Evolutionary conservation across 371 early-diverging fungal genomes (phyloP), one percentile per base, ranked within the genome.

Genomic region (Rhizopus sp.): DNA sequence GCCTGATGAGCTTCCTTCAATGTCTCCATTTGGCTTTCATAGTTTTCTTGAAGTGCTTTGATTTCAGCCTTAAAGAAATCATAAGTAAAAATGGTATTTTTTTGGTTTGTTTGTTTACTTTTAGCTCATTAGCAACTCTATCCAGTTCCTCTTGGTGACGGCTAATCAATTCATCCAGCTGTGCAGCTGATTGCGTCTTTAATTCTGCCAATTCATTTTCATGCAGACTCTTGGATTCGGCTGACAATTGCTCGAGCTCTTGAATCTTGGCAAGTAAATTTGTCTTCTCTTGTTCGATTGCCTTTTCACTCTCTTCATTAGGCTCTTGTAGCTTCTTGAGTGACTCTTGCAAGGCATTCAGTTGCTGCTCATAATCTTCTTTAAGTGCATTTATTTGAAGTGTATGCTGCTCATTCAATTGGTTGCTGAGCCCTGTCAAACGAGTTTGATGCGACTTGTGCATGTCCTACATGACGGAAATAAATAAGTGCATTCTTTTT

Each of bases 401-500:
- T 9, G 49, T 16, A 42, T 68, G 63, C 30, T 68, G 63, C 17
- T 68, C 58, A 23, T 57, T 63, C 12, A 68, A 30, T 16, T 68
- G 64, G 32, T 63, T 55, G 16, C 49, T 63, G 38, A 63, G 50
- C 7, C 54, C 50, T 6, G 60, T 63, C 41, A 68, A 53, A 40
- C 64, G 52, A 13, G 60, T 63, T 35, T 68, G 68, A 48, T 68
- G 63, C 5, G 68, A 63, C 31, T 63, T 59, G 32, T 68, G 68
- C 60, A 58, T 68, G 9, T 68, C 63, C 64, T 66, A 45, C 41
- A n/a, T 16, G 9, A 29, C 30, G 33, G 8, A 57, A 13, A 23
- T 34, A 37, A 31, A 23, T 23, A 23, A 23, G 23, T 2, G 2
- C 23, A 23, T 23, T 23, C 30, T 46, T 46, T 37, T 5, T 37